Evolutionary conservation across 2,329 filamentous ascomycete genomes (phyloP).

Genomic region (Gliomastix tumulicola): DNA sequence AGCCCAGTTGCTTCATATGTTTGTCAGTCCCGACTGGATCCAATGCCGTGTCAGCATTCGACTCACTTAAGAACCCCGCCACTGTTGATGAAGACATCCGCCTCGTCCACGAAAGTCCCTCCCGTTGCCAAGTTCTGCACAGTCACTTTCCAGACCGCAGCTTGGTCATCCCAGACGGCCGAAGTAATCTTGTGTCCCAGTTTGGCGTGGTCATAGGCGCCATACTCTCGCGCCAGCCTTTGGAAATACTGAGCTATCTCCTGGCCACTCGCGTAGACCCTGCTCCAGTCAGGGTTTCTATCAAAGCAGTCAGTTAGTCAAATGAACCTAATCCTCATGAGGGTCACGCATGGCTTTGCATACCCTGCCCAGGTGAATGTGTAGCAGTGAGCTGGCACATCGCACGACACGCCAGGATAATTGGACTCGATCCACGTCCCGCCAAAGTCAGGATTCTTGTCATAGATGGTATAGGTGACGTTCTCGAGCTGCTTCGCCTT

Average conservation of each 20-base stretch:
- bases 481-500: conserved; percentile 18
- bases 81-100: conserved; percentile 34
- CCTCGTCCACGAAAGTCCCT: conserved; percentile 1
- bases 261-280: conserved; percentile 44
- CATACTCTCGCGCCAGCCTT: too few species aligned
- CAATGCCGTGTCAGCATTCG: too few species aligned
- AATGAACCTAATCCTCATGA: too few species aligned
- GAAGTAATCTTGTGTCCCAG: conserved; percentile 30
- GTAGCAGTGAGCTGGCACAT: conserved; percentile 40
- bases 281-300: conserved; percentile 47
- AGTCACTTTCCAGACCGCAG: conserved; percentile 30
- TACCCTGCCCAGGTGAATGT: too few species aligned
- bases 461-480: conserved; percentile 19
- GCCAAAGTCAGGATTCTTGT: conserved; percentile 29
- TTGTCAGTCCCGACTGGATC: too few species aligned
- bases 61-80: not conserved
- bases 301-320: too few species aligned
- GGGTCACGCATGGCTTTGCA: too few species aligned
- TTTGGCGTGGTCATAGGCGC: conserved; percentile 33
- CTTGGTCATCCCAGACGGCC: conserved; percentile 4
- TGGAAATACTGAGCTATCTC: conserved; percentile 52
- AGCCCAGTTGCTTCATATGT: conserved; percentile 37
- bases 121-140: conserved; percentile 18
- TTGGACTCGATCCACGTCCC: conserved; percentile 46
- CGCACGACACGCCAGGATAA: conserved; percentile 44